phyloP scores from a whole-genome alignment of 2,329 filamentous ascomycete genomes.

The Xylaria polymorpha region DNA sequence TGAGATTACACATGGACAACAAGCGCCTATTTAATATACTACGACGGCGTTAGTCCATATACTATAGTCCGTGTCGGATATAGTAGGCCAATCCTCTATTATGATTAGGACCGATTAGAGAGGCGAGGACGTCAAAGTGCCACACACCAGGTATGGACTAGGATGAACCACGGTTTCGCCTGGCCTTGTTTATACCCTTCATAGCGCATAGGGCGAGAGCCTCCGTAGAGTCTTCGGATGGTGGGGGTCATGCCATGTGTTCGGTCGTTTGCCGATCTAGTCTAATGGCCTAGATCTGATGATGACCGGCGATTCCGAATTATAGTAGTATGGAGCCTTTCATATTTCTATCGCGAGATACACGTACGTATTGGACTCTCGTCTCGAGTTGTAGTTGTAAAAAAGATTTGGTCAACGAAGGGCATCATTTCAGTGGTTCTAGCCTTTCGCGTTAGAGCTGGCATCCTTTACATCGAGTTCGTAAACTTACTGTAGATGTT shows the following conservation, averaged over 20 bases:
- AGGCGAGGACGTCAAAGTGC: not conserved
- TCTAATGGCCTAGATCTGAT: not conserved
- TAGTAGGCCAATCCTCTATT: not conserved
- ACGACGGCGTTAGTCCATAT: not conserved
- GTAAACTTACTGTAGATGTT: not conserved
- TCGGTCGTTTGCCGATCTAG: not conserved
- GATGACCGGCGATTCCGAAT: not conserved
- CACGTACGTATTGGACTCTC: not conserved
- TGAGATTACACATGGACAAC: not conserved
- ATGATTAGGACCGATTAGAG: constrained; percentile 10
- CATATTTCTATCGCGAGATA: not conserved
- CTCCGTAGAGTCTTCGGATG: not conserved
- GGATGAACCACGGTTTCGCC: not conserved
- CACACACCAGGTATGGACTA: not conserved
- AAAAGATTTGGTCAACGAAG: not conserved
- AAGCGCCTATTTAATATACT: not conserved
- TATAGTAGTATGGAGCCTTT: not conserved
- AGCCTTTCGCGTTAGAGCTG: not conserved
- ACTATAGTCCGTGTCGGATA: not conserved
- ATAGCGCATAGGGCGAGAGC: not conserved
- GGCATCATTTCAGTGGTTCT: not conserved
- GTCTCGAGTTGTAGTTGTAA: not conserved
- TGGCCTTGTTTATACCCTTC: constrained; percentile 2
- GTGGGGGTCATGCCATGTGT: not conserved
- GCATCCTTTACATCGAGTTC: not conserved